Conservation (phyloP, 148 eudicot species). For the Fallopia convolvulus region DNA sequence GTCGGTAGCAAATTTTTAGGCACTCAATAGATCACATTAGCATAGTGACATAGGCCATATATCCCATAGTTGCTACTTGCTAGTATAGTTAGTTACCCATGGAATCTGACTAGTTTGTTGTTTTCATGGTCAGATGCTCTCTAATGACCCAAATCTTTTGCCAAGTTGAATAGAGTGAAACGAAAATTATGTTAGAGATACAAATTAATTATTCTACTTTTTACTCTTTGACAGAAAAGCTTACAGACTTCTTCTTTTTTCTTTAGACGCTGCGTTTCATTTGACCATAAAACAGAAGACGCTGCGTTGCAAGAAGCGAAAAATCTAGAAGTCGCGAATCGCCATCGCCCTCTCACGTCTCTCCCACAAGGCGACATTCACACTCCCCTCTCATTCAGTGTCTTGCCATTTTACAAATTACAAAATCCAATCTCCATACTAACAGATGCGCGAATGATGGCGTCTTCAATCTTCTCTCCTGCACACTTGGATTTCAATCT, state of each 20-base stretch:
- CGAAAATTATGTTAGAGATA: too few relatives aligned
- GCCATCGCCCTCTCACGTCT: background rate
- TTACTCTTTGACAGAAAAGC: too few relatives aligned
- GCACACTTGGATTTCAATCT: background rate
- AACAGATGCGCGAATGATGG: background rate
- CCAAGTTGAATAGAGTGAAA: too few relatives aligned
- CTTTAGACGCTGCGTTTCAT: background rate
- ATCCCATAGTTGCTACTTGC: too few relatives aligned
- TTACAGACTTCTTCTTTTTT: background rate
- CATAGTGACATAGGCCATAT: too few relatives aligned
- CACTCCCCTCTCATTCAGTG: background rate
- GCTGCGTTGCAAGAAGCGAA: background rate
- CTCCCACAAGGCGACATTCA: too few relatives aligned
- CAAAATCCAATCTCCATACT: constrained; percentile 4
- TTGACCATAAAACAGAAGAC: background rate
- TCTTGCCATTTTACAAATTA: background rate
- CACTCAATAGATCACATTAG: too few relatives aligned
- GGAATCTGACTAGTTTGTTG: too few relatives aligned
- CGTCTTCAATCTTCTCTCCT: background rate
- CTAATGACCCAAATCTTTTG: background rate
- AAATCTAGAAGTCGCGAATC: background rate
- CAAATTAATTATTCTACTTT: too few relatives aligned
- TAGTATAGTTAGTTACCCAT: too few relatives aligned
- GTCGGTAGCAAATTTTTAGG: too few relatives aligned
- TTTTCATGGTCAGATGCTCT: background rate